phyloP scores from a whole-genome alignment of 2,329 filamentous ascomycete species.

The Trichophyton simii region DNA sequence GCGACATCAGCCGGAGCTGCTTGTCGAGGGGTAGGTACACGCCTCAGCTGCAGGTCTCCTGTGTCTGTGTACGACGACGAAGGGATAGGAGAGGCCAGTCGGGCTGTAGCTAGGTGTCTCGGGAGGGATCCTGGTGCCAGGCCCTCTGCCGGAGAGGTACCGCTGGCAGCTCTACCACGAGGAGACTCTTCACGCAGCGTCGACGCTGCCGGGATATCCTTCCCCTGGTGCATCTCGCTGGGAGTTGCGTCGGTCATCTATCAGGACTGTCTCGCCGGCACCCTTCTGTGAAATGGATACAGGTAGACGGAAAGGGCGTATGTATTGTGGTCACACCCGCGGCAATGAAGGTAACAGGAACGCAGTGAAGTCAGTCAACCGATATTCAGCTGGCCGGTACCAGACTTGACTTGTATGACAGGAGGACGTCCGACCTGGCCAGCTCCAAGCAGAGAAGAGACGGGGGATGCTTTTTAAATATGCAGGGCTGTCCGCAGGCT shows the following conservation, averaged over 20 bases:
- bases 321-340: not conserved
- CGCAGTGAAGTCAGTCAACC: too few species aligned
- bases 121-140: conserved; percentile 32
- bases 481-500: not conserved
- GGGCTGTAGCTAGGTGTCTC: conserved; percentile 42
- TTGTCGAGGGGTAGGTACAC: conserved; percentile 30
- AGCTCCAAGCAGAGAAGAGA: not conserved
- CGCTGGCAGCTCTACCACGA: conserved; percentile 5
- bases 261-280: not conserved
- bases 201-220: conserved; percentile 19
- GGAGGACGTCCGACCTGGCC: not conserved
- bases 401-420: not conserved
- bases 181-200: conserved; percentile 17
- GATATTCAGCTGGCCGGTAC: too few species aligned
- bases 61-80: conserved; percentile 26
- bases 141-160: conserved; percentile 15
- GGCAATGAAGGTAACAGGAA: too few species aligned
- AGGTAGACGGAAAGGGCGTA: not conserved
- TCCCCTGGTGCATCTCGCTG: not conserved
- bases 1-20: conserved; percentile 37
- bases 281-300: not conserved
- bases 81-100: conserved; percentile 45
- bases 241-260: not conserved
- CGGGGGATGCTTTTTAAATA: not conserved
- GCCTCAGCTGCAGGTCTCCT: conserved; percentile 38